Conservation (phyloP, 305 asterid species). For the Fraxinus ornus region DNA sequence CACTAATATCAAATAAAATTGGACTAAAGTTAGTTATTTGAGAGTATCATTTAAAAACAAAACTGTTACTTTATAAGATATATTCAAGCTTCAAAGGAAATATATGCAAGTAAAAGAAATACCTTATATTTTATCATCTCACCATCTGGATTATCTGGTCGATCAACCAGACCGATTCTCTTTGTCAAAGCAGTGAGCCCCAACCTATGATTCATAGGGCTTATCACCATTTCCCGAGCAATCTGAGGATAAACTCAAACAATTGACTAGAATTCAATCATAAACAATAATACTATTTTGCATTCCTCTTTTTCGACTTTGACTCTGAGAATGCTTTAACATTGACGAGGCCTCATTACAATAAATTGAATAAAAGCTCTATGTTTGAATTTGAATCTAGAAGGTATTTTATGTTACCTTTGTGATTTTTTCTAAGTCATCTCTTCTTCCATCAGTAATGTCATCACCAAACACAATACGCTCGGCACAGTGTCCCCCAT, state of each 20-base stretch:
- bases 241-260: constrained; percentile 48
- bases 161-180: constrained; percentile 67
- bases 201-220: constrained; percentile 82
- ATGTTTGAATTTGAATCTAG: constrained; percentile 14
- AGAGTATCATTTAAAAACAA: constrained; percentile 14
- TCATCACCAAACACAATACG: constrained; percentile 89
- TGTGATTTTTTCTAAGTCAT: constrained; percentile 91
- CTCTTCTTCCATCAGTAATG: constrained; percentile 90
- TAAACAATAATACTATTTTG: constrained; percentile 6
- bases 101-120: constrained; percentile 6
- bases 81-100: constrained; percentile 14
- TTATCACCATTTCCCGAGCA: constrained; percentile 98
- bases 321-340: not conserved
- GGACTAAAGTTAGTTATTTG: constrained; percentile 25
- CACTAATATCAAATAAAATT: constrained; percentile 52
- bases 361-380: not conserved
- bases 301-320: constrained; percentile 8
- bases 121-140: constrained; percentile 86
- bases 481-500: constrained; percentile 99
- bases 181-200: constrained; percentile 92
- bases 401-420: constrained; percentile 50
- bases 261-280: constrained; percentile 10
- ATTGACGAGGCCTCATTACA: not conserved
- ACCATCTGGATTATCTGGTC: constrained; percentile 80
- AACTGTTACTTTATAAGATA: constrained; percentile 11